phyloP scores from a whole-genome alignment of 768 basidiomycete species.

The Trametes coccinea region DNA sequence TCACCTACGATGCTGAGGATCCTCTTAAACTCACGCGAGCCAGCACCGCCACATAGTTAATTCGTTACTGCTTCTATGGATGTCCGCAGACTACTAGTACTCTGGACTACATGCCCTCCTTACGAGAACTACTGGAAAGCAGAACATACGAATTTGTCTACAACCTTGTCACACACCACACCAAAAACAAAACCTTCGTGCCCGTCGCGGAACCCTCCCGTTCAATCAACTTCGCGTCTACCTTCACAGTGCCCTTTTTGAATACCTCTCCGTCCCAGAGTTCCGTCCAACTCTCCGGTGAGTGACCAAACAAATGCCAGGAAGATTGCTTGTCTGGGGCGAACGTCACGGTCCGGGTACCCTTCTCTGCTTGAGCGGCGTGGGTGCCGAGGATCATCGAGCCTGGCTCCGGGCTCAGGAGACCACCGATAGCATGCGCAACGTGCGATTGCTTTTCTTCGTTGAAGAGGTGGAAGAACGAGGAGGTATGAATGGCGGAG shows the following conservation, averaged over 20 bases:
- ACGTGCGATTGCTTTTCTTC: constrained; percentile 40
- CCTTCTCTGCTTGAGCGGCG: constrained; percentile 33
- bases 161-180: background rate
- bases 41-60: no score
- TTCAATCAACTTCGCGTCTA: no score
- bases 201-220: background rate
- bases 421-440: constrained; percentile 40
- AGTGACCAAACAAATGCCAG: background rate
- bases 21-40: no score
- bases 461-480: constrained; percentile 50
- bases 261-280: no score
- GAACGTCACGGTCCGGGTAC: constrained; percentile 1
- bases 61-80: no score
- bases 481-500: constrained; percentile 47
- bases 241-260: no score
- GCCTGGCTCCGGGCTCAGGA: constrained; percentile 42
- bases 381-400: constrained; percentile 48
- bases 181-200: background rate
- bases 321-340: no score
- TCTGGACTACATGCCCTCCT: no score
- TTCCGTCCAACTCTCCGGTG: no score
- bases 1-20: no score
- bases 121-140: no score
- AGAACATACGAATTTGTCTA: background rate
- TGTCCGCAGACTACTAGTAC: no score